phyloP scores from a whole-genome alignment of 2,329 filamentous ascomycete genomes.

The Kalaharituber pfeilii region DNA sequence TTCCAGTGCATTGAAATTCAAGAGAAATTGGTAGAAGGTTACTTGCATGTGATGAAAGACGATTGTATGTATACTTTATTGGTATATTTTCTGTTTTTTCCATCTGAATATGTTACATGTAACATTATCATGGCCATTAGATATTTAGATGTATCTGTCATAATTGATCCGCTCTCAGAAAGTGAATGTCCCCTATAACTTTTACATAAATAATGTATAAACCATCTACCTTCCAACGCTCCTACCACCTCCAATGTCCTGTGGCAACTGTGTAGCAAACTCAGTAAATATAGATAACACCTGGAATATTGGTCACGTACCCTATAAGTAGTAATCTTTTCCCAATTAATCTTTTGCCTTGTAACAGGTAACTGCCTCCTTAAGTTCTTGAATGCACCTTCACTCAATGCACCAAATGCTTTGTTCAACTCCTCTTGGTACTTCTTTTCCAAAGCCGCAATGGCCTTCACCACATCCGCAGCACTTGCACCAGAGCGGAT shows the following conservation, averaged over 20 bases:
- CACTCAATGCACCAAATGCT: slow-evolving; percentile 72
- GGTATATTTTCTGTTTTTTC: neutral
- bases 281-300: neutral
- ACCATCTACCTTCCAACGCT: neutral
- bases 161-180: no score
- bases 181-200: no score
- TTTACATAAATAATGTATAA: no score
- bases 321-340: slow-evolving; percentile 87
- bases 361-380: slow-evolving; percentile 89
- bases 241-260: slow-evolving; percentile 14
- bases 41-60: no score
- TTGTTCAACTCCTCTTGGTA: slow-evolving; percentile 94
- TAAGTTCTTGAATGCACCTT: slow-evolving; percentile 87
- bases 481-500: slow-evolving; percentile 44
- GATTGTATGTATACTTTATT: no score
- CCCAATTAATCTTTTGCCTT: slow-evolving; percentile 98
- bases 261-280: slow-evolving; percentile 10
- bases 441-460: slow-evolving; percentile 65
- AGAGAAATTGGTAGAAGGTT: no score
- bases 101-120: no score
- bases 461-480: slow-evolving; percentile 55
- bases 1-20: no score
- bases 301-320: slow-evolving; percentile 27
- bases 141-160: no score
- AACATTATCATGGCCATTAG: neutral